Evolutionary conservation across 2,329 filamentous ascomycete genomes (phyloP).

Genomic region (Pyrenophora graminea): DNA sequence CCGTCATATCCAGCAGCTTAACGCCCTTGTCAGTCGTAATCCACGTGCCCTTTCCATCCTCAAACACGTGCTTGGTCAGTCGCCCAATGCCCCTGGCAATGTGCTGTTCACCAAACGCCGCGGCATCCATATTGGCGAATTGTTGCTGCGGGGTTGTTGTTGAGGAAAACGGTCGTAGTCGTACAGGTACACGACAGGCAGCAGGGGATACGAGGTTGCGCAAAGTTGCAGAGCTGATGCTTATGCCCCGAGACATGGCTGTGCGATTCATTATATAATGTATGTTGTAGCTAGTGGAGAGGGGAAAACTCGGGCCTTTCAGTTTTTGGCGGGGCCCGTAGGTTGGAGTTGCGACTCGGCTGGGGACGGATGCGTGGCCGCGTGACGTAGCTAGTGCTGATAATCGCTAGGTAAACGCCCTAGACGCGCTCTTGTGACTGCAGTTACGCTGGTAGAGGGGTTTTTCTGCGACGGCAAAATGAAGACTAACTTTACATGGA

Average conservation of each 20-base stretch:
- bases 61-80: constrained; percentile 39
- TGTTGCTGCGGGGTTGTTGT: constrained; percentile 10
- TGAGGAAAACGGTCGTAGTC: constrained; percentile 24
- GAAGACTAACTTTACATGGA: too few relatives aligned
- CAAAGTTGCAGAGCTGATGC: constrained; percentile 11
- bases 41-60: constrained; percentile 35
- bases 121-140: constrained; percentile 24
- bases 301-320: neutral
- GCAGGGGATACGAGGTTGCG: constrained; percentile 19
- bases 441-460: neutral
- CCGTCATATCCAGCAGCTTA: constrained; percentile 37
- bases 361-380: neutral
- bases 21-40: constrained; percentile 39
- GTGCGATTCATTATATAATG: constrained; percentile 8
- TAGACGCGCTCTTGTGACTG: constrained; percentile 19
- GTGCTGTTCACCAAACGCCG: constrained; percentile 34
- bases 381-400: constrained; percentile 15
- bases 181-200: constrained; percentile 10
- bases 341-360: neutral
- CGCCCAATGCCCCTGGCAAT: constrained; percentile 39
- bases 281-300: neutral
- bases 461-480: too few relatives aligned
- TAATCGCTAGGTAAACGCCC: constrained; percentile 13
- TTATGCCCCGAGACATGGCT: constrained; percentile 14
- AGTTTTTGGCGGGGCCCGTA: neutral